Conservation (phyloP, 768 basidiomycete genomes). For the Daedalea quercina region DNA sequence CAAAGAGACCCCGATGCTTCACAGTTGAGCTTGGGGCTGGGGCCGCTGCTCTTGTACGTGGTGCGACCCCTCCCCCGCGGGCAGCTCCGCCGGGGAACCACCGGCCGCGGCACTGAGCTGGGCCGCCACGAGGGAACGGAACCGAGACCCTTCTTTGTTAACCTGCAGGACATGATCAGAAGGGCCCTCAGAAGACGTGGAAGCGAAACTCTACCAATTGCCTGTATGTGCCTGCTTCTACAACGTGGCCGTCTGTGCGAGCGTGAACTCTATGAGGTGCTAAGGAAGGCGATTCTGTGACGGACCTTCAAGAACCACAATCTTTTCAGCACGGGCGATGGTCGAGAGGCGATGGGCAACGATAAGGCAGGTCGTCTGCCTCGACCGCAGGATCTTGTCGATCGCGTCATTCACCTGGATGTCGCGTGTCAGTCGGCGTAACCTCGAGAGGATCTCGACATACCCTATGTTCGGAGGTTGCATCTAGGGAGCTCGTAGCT, state of each 20-base stretch:
- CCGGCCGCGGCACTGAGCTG: slow-evolving; percentile 54
- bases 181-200: background rate
- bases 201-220: slow-evolving; percentile 45
- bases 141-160: slow-evolving; percentile 65
- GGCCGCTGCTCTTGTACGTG: too few species aligned
- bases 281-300: too few species aligned
- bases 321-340: slow-evolving; percentile 83
- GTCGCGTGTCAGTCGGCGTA: background rate
- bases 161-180: slow-evolving; percentile 33
- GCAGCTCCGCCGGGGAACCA: slow-evolving; percentile 4
- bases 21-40: too few species aligned
- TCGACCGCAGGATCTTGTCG: slow-evolving; percentile 73
- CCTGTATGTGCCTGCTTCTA: slow-evolving; percentile 77
- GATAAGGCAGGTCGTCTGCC: slow-evolving; percentile 81
- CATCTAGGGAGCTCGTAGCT: slow-evolving; percentile 84
- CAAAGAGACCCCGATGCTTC: too few species aligned
- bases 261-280: background rate
- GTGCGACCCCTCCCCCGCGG: background rate
- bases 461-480: slow-evolving; percentile 79
- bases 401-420: slow-evolving; percentile 81
- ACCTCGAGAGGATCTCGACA: slow-evolving; percentile 10
- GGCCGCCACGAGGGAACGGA: slow-evolving; percentile 84
- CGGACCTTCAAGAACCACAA: slow-evolving; percentile 81
- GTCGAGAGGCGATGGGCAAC: slow-evolving; percentile 89
- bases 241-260: slow-evolving; percentile 59